Evolutionary conservation across 2,329 filamentous ascomycete genomes (phyloP).

Genomic region (Aspergillus brunneoviolaceus): DNA sequence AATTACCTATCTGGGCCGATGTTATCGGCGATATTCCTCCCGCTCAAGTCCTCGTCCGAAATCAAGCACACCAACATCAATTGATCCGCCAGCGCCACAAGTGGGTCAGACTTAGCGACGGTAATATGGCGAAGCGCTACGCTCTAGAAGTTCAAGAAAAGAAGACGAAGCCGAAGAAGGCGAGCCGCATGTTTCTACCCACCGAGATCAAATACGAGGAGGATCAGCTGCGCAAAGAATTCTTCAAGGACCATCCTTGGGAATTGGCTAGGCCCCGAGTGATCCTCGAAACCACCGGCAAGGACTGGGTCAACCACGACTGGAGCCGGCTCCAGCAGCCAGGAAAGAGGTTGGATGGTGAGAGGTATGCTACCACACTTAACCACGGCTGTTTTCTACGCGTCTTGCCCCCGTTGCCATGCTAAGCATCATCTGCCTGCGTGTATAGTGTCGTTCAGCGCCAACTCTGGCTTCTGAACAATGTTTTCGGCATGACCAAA

Average conservation of each 20-base stretch:
- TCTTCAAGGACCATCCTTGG: conserved; percentile 96
- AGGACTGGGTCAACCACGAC: conserved; percentile 71
- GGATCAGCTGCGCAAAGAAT: conserved; percentile 74
- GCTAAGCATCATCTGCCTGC: conserved; percentile 15
- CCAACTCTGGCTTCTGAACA: conserved; percentile 80
- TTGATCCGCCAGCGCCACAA: conserved; percentile 41
- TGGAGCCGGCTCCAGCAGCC: conserved; percentile 78
- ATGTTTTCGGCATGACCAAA: conserved; percentile 57
- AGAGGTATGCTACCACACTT: conserved; percentile 60
- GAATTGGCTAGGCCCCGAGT: conserved; percentile 86
- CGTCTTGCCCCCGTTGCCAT: background rate
- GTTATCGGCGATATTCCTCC: conserved; percentile 60
- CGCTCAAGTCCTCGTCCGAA: conserved; percentile 59
- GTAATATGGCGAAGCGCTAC: conserved; percentile 18
- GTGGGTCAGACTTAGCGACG: conserved; percentile 29
- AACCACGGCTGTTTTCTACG: background rate
- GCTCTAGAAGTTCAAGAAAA: conserved; percentile 37
- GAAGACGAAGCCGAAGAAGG: conserved; percentile 56
- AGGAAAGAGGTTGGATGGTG: conserved; percentile 75
- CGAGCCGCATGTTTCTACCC: conserved; percentile 78
- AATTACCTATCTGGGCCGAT: conserved; percentile 55
- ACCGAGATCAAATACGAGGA: conserved; percentile 77
- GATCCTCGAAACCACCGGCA: conserved; percentile 80
- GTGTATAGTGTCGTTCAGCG: conserved; percentile 78
- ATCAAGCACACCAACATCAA: conserved; percentile 51